These are phyloP conservation scores for Suillus spraguei DNA, from an alignment of 768 basidiomycete genomes.

Conservation along the genomic window DNA sequence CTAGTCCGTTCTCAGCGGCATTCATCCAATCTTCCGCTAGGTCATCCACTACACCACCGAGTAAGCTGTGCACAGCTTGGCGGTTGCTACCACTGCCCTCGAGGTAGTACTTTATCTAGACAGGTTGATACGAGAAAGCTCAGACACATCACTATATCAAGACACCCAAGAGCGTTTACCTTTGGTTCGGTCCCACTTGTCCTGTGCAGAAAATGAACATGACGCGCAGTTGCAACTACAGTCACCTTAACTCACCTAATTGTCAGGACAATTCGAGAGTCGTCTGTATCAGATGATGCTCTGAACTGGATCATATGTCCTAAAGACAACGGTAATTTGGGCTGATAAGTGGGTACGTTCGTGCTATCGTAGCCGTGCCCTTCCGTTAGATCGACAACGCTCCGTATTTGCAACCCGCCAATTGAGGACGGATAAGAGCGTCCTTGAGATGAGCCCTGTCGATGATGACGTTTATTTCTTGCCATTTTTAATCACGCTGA, in stretches of 20 bases:
- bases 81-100: constrained; percentile 71
- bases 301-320: constrained; percentile 88
- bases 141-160: neutral
- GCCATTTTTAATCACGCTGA: neutral
- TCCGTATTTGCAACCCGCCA: constrained; percentile 58
- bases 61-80: constrained; percentile 45
- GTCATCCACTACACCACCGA: constrained; percentile 61
- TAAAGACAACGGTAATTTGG: constrained; percentile 68
- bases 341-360: constrained; percentile 65
- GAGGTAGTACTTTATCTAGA: constrained; percentile 84
- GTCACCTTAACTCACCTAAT: constrained; percentile 49
- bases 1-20: constrained; percentile 52
- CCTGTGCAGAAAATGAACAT: constrained; percentile 36
- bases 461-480: constrained; percentile 5
- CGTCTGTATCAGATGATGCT: constrained; percentile 45
- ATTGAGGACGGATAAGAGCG: constrained; percentile 62
- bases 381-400: constrained; percentile 73
- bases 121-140: constrained; percentile 1
- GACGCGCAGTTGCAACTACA: neutral
- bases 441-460: constrained; percentile 22
- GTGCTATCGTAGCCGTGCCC: constrained; percentile 68
- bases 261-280: constrained; percentile 64
- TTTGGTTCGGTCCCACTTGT: constrained; percentile 93
- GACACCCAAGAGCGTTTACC: constrained; percentile 38
- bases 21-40: constrained; percentile 72